Base-by-base conservation (phyloP, 2,329 filamentous ascomycete species). In the Aspergillus ibericus region DNA sequence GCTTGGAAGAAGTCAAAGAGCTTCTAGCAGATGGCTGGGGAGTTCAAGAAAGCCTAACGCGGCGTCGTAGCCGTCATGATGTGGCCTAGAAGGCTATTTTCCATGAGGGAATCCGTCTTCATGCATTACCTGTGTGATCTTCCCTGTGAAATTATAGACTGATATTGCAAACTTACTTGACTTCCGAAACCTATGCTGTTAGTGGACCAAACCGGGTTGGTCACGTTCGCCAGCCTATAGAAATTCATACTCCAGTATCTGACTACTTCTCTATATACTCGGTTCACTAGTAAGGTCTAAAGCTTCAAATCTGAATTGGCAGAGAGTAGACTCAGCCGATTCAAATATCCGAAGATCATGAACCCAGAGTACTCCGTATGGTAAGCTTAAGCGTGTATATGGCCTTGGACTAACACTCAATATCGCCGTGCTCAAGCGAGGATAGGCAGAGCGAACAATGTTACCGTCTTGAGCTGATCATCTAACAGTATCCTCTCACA, bases 1-100 rank as follows among this genome's bases (percentile, higher is more conserved):
- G 86, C 62, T 78, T 96, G 6, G 93, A 97, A 77, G 91, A 93
- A 71, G 89, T 91, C 6, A 87, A 89, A 6, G 83, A 81, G 13
- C 75, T 96, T 63, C 75, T 96, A 53, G 86, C 85, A 65, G 70
- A 89, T 59, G 88, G 87, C 5, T 96, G 88, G 88, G 91, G 91
- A 0, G 86, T 91, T 22, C 76, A 77, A 63, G 80, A 79, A 62
- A 81, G 75, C 57, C 61, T 77, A 58, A 59, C 59, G 16, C 67
- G 72, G 44, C 44, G 53, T 42, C 62, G 59, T 18, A 20, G 16
- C 38, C 25, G 38, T 35, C 35, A 7, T 3, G 34, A 6, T 20
- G 22, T 18, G 20, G 16, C 12, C n/a, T 32, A 40, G 34, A 8
- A n/a, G 16, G 10, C 16, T n/a, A 10, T 48, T 25, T 7, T 25